Conservation (phyloP, 306 rosid species). For the Vigna hirtella region DNA sequence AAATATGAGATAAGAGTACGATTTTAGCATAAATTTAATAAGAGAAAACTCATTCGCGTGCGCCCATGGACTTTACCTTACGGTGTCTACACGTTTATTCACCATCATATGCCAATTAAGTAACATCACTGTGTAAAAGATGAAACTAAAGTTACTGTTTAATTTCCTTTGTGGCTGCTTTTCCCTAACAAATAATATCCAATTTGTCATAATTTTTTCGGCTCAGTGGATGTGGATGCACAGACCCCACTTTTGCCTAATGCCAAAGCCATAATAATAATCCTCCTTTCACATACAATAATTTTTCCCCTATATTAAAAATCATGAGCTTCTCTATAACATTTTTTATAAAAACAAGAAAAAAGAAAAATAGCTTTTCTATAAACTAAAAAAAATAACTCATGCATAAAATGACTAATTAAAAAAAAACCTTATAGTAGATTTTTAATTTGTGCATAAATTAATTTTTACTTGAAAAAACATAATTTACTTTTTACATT, state of each 20-base stretch:
- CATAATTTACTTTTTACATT: too few relatives aligned
- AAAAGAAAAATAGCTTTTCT: too few relatives aligned
- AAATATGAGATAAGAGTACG: not conserved
- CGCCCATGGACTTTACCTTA: not conserved
- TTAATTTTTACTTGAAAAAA: too few relatives aligned
- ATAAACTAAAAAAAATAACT: too few relatives aligned
- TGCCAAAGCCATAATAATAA: constrained; percentile 5
- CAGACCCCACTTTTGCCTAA: constrained; percentile 34
- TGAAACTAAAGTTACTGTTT: constrained; percentile 15
- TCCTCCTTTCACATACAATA: not conserved
- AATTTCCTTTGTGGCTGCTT: constrained; percentile 6
- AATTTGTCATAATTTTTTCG: constrained; percentile 31
- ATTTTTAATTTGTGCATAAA: too few relatives aligned
- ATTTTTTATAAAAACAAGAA: too few relatives aligned
- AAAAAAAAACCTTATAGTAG: too few relatives aligned
- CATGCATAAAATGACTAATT: too few relatives aligned
- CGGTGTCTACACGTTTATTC: constrained; percentile 20
- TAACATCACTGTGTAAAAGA: not conserved
- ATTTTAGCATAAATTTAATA: not conserved
- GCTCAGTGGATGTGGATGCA: constrained; percentile 12
- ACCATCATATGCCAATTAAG: not conserved
- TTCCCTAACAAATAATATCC: constrained; percentile 25
- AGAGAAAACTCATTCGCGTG: not conserved
- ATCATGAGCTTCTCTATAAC: too few relatives aligned
- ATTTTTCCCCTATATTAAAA: not conserved